Conservation (phyloP, 2,329 filamentous ascomycete genomes). For the Parasarocladium wereldwijsianum region DNA sequence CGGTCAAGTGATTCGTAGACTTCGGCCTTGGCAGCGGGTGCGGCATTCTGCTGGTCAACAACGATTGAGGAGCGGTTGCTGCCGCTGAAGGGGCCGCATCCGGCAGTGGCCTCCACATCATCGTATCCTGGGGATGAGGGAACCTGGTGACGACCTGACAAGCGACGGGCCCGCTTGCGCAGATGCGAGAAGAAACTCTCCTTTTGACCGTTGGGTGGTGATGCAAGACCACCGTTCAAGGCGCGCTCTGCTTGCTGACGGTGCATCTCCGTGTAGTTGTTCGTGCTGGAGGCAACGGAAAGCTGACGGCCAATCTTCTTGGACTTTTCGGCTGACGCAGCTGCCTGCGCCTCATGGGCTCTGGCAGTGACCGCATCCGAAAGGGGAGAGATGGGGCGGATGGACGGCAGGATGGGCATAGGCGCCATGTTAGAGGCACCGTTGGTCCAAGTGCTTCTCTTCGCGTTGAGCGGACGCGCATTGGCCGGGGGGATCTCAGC, state of each 20-base stretch:
- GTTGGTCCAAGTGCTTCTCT: conserved; percentile 89
- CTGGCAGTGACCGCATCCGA: conserved; percentile 86
- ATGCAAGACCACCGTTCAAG: conserved; percentile 68
- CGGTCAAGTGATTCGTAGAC: conserved; percentile 47
- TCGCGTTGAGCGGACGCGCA: conserved; percentile 39
- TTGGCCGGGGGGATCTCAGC: conserved; percentile 22
- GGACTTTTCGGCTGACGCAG: conserved; percentile 42
- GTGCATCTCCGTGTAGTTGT: conserved; percentile 83
- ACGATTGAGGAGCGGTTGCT: conserved; percentile 76
- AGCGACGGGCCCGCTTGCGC: conserved; percentile 77
- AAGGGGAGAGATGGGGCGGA: conserved; percentile 89
- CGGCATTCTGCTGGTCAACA: conserved; percentile 43
- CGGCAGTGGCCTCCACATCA: conserved; percentile 84
- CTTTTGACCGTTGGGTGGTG: conserved; percentile 66
- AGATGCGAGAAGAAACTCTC: conserved; percentile 98
- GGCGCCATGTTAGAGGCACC: conserved; percentile 67
- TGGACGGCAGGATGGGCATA: conserved; percentile 91
- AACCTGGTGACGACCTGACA: conserved; percentile 81
- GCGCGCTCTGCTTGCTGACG: conserved; percentile 84
- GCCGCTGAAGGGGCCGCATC: conserved; percentile 69
- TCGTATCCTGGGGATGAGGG: conserved; percentile 67
- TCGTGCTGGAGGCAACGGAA: conserved; percentile 80
- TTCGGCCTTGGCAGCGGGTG: conserved; percentile 36
- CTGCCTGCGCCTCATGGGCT: conserved; percentile 42
- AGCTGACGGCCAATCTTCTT: conserved; percentile 95